A percentile compares a stretch with the other conserved stretches of the same genome.
Evolutionary conservation across 176 grass and related monocot genomes (phyloP).

Genomic region (Aechmea fasciata): DNA sequence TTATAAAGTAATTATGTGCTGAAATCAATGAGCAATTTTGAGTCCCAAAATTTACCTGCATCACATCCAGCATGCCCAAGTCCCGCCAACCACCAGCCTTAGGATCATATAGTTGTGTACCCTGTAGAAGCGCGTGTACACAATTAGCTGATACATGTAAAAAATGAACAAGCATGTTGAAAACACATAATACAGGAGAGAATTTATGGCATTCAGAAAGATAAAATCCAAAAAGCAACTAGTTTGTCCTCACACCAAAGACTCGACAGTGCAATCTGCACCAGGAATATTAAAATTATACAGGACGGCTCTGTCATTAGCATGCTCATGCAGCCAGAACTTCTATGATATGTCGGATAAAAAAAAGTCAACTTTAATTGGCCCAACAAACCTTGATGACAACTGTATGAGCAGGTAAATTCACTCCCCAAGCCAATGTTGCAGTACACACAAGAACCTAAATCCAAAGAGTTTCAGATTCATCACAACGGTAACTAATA

Average conservation of each 20-base stretch:
- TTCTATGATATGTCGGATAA: slow-evolving; percentile 6
- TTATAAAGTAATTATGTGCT: slow-evolving; percentile 7
- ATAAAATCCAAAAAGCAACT: neutral
- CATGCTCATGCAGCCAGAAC: neutral
- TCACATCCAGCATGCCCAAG: slow-evolving; percentile 97
- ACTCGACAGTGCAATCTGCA: too few species aligned
- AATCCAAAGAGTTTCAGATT: slow-evolving; percentile 25
- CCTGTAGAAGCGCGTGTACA: slow-evolving; percentile 24
- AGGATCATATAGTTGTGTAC: slow-evolving; percentile 94
- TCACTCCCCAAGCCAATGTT: slow-evolving; percentile 97
- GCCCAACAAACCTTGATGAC: slow-evolving; percentile 69
- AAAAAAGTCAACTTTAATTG: slow-evolving; percentile 1
- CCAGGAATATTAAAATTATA: too few species aligned
- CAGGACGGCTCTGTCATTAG: neutral
- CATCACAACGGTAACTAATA: neutral
- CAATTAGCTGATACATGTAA: neutral
- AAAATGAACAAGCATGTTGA: neutral
- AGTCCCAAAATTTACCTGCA: slow-evolving; percentile 63
- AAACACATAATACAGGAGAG: neutral
- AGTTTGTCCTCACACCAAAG: too few species aligned
- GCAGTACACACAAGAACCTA: slow-evolving; percentile 98
- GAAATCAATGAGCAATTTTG: neutral
- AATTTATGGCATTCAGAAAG: neutral
- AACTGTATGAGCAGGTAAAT: slow-evolving; percentile 94
- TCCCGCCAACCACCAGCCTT: slow-evolving; percentile 95